Percentiles rank a stretch among this genome's conserved stretches.
Evolutionary conservation across 2,329 filamentous ascomycete species (phyloP).

Genomic region (Sporothrix curviconia): DNA sequence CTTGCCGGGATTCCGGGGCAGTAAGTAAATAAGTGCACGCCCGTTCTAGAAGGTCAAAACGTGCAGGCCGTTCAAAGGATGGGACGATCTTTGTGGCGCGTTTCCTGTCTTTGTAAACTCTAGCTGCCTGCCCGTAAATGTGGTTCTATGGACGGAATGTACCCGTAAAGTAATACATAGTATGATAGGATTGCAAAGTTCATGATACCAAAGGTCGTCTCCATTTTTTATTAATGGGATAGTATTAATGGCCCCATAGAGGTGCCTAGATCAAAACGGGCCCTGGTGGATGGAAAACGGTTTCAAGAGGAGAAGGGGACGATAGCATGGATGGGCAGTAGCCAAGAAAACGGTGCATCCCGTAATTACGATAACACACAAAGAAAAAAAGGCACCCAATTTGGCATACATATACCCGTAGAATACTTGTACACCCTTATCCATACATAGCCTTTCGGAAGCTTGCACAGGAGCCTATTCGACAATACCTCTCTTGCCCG

Average conservation of each 20-base stretch:
- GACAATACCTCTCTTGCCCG: background rate
- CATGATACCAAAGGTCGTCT: no score
- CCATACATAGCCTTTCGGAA: background rate
- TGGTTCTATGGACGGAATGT: no score
- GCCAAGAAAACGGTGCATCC: background rate
- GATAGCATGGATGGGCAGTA: background rate
- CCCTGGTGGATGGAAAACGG: no score
- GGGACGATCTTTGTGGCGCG: background rate
- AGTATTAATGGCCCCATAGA: no score
- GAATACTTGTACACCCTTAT: background rate
- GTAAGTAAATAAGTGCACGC: background rate
- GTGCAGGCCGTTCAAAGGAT: background rate
- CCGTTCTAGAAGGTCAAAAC: background rate
- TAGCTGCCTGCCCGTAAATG: background rate
- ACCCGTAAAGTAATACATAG: no score
- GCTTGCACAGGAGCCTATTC: background rate
- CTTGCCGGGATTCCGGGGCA: background rate
- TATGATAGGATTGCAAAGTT: no score
- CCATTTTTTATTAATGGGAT: no score
- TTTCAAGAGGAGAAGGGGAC: no score
- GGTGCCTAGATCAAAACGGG: no score
- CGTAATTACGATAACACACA: background rate
- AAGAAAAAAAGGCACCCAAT: background rate
- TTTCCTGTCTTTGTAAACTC: no score
- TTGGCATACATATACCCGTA: background rate